A percentile compares a stretch with the other conserved stretches of the same genome.
phyloP scores from a whole-genome alignment of 495 filamentous ascomycete species.

The Penicillium samsonianum region DNA sequence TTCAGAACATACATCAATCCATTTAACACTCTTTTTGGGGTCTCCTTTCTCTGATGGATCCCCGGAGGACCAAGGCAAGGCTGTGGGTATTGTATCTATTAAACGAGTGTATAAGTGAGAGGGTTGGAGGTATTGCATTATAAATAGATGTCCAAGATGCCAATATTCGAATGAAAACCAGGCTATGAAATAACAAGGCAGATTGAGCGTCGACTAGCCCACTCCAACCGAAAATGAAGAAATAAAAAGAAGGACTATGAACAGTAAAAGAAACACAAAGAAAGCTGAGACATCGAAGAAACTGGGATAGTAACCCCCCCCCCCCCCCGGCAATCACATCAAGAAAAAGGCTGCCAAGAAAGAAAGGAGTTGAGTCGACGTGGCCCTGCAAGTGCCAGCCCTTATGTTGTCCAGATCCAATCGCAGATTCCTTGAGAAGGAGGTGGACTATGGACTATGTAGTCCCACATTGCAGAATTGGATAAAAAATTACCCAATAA shows the following conservation, averaged over 20 bases:
- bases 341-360: conserved; percentile 24
- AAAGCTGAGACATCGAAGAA: background rate
- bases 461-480: background rate
- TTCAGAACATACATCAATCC: conserved; percentile 64
- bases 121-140: conserved; percentile 28
- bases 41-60: conserved; percentile 38
- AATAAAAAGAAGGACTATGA: conserved; percentile 4
- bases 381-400: conserved; percentile 6
- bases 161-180: background rate
- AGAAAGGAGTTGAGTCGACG: conserved; percentile 20
- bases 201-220: background rate
- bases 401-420: background rate
- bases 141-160: conserved; percentile 4
- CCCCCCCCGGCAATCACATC: background rate
- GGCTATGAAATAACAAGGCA: conserved; percentile 4
- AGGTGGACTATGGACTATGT: no score
- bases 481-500: no score
- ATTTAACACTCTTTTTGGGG: conserved; percentile 62
- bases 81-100: conserved; percentile 27
- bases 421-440: background rate
- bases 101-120: conserved; percentile 38
- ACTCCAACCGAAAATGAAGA: background rate
- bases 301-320: background rate
- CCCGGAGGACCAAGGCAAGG: conserved; percentile 36
- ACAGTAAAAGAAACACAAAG: background rate